phyloP scores from a whole-genome alignment of 1,284 basidiomycete species.

The Trichosporon asahii region DNA sequence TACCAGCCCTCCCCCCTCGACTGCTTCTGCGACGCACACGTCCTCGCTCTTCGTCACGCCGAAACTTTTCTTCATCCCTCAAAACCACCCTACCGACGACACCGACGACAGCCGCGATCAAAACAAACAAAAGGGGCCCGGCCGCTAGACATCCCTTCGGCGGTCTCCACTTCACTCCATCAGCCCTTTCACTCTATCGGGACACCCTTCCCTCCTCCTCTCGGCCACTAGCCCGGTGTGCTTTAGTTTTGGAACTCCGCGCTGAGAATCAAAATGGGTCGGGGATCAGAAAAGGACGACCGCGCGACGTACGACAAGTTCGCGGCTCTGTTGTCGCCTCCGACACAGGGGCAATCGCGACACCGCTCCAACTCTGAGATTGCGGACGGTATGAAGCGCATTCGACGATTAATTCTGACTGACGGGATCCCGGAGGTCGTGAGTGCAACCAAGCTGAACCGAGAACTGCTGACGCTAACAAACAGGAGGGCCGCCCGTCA shows the following conservation, averaged over 20 bases:
- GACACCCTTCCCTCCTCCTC: too few relatives aligned
- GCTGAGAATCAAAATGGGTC: not conserved
- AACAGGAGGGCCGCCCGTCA: conserved; percentile 45
- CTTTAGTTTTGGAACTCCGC: not conserved
- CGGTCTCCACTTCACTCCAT: not conserved
- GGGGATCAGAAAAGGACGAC: not conserved
- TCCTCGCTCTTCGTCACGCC: not conserved
- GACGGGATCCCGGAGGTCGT: conserved; percentile 69
- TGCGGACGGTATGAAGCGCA: conserved; percentile 70
- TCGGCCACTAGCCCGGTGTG: not conserved
- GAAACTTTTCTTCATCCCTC: not conserved
- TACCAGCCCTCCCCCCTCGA: not conserved
- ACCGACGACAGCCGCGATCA: not conserved
- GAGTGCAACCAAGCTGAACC: conserved; percentile 15
- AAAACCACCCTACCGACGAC: not conserved
- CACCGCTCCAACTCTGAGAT: conserved; percentile 62
- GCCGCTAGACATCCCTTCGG: not conserved
- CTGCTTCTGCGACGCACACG: not conserved
- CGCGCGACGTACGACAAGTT: conserved; percentile 32
- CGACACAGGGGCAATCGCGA: conserved; percentile 48
- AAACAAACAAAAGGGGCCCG: not conserved
- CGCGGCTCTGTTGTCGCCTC: conserved; percentile 31
- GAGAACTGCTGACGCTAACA: conserved; percentile 51
- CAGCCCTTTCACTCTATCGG: not conserved
- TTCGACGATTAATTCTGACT: conserved; percentile 76